Evolutionary conservation across 1,139 yeast genomes (phyloP), one percentile per base, ranked within the genome.

Genomic region (Diutina catenulata): DNA sequence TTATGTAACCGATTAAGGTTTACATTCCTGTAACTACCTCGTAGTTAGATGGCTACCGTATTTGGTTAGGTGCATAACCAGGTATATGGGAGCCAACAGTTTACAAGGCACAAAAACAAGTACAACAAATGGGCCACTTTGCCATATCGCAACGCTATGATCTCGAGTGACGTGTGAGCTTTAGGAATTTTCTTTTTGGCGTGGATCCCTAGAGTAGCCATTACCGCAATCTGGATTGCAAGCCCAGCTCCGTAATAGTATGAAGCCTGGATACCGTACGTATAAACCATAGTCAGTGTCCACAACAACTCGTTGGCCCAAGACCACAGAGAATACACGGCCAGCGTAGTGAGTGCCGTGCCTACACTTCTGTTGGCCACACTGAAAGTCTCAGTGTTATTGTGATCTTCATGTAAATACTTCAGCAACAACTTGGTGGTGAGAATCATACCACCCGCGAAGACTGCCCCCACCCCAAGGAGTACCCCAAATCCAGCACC

Each of bases 81-180:
- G n/a, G n/a, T n/a, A n/a, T n/a, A n/a, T n/a, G n/a, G n/a, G n/a
- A n/a, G n/a, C n/a, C n/a, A n/a, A n/a, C n/a, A n/a, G n/a, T n/a
- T n/a, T 3, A 51, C 55, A 40, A 62, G 47, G 29, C 60, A 51
- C 19, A 60, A 49, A 38, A 57, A 55, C 50, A 61, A 49, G 42
- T 51, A 60, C 19, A 62, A 42, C 3, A 57, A 22, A 43, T 62
- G 68, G 7, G 52, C 49, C 4, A 47, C 43, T 16, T 44, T 57
- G 3, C 64, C 58, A 45, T 60, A 61, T 42, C 56, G 44, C 47
- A 59, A 45, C 26, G 54, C 51, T 32, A 59, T 56, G 41, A 56
- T 53, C 46, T 57, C 61, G 37, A 57, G 47, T 25, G 55, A 51
- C 3, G 62, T 57, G 41, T 57, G 61, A 33, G 56, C 53, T 3